phyloP scores from a whole-genome alignment of 2,329 filamentous ascomycete genomes.

The Apiospora pterosperma region DNA sequence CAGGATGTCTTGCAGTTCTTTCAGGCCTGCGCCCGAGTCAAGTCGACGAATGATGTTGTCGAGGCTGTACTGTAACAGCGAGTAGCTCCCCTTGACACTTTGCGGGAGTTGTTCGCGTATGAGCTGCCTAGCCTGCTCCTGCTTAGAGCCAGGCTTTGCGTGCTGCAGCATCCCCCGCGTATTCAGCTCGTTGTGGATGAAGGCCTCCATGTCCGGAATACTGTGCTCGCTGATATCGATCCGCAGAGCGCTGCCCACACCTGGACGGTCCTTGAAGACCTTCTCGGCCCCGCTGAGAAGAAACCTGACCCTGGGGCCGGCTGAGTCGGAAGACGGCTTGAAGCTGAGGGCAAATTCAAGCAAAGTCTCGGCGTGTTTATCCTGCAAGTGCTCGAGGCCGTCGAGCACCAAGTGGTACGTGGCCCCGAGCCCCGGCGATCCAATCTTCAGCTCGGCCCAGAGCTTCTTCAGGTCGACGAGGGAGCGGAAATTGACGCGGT shows the following conservation, averaged over 20 bases:
- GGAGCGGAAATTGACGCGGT: constrained; percentile 7
- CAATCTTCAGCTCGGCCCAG: constrained; percentile 19
- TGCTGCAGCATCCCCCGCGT: constrained; percentile 14
- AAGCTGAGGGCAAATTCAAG: constrained; percentile 8
- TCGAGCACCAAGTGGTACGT: constrained; percentile 22
- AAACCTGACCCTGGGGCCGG: constrained; percentile 14
- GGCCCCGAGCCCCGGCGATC: constrained; percentile 10
- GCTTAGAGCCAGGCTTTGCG: constrained; percentile 14
- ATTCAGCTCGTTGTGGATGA: constrained; percentile 15
- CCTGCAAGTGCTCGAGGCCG: constrained; percentile 20
- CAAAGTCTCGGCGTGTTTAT: constrained; percentile 11
- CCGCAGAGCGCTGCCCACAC: constrained; percentile 3
- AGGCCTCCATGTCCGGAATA: constrained; percentile 17
- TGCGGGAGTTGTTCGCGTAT: constrained; percentile 16
- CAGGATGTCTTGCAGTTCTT: not conserved
- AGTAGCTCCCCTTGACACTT: not conserved
- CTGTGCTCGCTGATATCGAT: constrained; percentile 18
- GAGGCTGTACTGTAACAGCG: not conserved
- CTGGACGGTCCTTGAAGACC: constrained; percentile 3
- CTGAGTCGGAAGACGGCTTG: constrained; percentile 6
- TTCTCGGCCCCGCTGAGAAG: constrained; percentile 14
- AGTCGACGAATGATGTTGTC: not conserved
- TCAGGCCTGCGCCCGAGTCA: not conserved
- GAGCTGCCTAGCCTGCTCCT: constrained; percentile 15
- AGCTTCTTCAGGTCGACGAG: constrained; percentile 11